Conservation (phyloP, 2,329 filamentous ascomycete species). For the Endoconidiophora laricicola region DNA sequence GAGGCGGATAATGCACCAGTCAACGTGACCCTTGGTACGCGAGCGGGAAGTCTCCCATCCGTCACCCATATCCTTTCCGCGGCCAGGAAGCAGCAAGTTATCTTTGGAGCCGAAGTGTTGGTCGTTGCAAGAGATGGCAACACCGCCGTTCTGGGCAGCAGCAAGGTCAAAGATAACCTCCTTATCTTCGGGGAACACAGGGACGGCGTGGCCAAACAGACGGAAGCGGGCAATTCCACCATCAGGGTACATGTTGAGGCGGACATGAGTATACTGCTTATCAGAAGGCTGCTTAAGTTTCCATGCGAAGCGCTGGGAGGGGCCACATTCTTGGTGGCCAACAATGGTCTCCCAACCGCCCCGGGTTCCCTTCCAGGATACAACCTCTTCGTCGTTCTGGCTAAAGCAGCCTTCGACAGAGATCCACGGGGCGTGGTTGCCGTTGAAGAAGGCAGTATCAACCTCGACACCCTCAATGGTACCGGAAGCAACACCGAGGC, state of each 20-base stretch:
- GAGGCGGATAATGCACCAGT: constrained; percentile 66
- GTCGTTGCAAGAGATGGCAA: constrained; percentile 61
- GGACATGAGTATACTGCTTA: constrained; percentile 62
- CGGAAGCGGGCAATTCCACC: constrained; percentile 70
- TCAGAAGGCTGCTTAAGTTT: constrained; percentile 38
- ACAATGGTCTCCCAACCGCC: constrained; percentile 60
- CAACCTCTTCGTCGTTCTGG: constrained; percentile 44
- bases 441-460: constrained; percentile 67
- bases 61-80: constrained; percentile 73
- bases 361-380: constrained; percentile 39
- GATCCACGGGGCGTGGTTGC: constrained; percentile 66
- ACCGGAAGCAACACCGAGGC: constrained; percentile 52
- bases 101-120: constrained; percentile 73
- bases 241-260: constrained; percentile 73
- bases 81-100: constrained; percentile 62
- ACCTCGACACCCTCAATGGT: constrained; percentile 59
- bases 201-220: constrained; percentile 58
- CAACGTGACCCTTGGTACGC: constrained; percentile 52
- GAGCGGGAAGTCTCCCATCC: constrained; percentile 75
- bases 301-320: constrained; percentile 59
- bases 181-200: constrained; percentile 53
- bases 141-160: constrained; percentile 61
- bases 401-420: constrained; percentile 62
- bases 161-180: constrained; percentile 57
- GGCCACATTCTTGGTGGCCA: constrained; percentile 52